phyloP scores from a whole-genome alignment of 176 grass and related monocot species.

The Cenchrus americanus region DNA sequence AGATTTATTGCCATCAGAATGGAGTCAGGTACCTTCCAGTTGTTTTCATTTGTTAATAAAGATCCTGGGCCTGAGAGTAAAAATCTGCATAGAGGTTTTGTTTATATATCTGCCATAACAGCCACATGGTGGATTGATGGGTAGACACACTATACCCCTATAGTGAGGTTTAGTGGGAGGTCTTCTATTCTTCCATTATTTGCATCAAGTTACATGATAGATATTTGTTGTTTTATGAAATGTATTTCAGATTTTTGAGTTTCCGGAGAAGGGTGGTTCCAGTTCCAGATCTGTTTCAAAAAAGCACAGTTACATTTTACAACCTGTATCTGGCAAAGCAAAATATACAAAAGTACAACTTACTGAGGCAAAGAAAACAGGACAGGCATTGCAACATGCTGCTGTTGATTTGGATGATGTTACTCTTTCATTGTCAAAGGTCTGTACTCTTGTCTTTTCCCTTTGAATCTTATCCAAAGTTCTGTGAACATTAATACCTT shows the following conservation, averaged over 20 bases:
- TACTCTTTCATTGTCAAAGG: constrained; percentile 93
- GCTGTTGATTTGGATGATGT: constrained; percentile 93
- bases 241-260: constrained; percentile 82
- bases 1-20: constrained; percentile 91
- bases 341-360: constrained; percentile 86
- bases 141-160: not conserved
- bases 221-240: constrained; percentile 31
- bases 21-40: constrained; percentile 74
- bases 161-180: constrained; percentile 12
- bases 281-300: constrained; percentile 47
- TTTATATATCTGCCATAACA: constrained; percentile 24
- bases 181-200: constrained; percentile 17
- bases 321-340: constrained; percentile 87
- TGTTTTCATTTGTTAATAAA: constrained; percentile 32
- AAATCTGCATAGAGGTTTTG: constrained; percentile 2
- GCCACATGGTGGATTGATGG: constrained; percentile 14
- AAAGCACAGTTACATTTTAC: constrained; percentile 78
- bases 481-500: constrained; percentile 7
- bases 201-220: constrained; percentile 13
- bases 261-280: constrained; percentile 48
- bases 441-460: constrained; percentile 34
- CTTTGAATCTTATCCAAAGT: constrained; percentile 18
- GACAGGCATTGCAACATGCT: constrained; percentile 88
- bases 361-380: constrained; percentile 77
- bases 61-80: not conserved